phyloP scores from a whole-genome alignment of 2,329 filamentous ascomycete species.

The Helotiales sp. region DNA sequence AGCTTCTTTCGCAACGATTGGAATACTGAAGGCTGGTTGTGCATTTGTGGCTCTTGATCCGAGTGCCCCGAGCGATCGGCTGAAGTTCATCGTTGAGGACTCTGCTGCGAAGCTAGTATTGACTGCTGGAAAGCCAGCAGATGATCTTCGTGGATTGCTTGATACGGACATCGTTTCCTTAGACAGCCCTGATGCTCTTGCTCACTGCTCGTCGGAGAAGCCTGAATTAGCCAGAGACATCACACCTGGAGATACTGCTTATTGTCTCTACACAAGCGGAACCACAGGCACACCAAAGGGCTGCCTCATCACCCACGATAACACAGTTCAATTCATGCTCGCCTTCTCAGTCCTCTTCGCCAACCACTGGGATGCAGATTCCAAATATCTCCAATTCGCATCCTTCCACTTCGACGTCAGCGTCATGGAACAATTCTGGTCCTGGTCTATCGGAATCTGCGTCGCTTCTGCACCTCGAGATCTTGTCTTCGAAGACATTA shows the following conservation, averaged over 20 bases:
- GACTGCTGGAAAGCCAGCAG: slow-evolving; percentile 48
- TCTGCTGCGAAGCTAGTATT: slow-evolving; percentile 66
- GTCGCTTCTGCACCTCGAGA: slow-evolving; percentile 82
- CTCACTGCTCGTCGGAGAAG: slow-evolving; percentile 24
- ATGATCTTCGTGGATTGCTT: slow-evolving; percentile 36
- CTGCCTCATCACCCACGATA: slow-evolving; percentile 85
- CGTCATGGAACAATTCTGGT: slow-evolving; percentile 93
- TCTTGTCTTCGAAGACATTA: slow-evolving; percentile 80
- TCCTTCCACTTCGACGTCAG: slow-evolving; percentile 95
- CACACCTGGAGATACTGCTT: slow-evolving; percentile 30
- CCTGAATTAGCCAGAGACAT: slow-evolving; percentile 24
- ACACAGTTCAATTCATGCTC: slow-evolving; percentile 85
- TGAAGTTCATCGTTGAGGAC: slow-evolving; percentile 49
- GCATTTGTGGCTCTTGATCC: slow-evolving; percentile 42
- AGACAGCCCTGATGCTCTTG: slow-evolving; percentile 27
- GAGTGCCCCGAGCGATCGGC: slow-evolving; percentile 36
- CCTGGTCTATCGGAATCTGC: slow-evolving; percentile 86
- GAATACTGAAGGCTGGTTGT: slow-evolving; percentile 38
- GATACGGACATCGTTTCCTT: slow-evolving; percentile 25
- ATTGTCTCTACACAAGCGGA: slow-evolving; percentile 40
- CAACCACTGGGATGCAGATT: slow-evolving; percentile 70
- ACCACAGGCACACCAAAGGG: slow-evolving; percentile 41
- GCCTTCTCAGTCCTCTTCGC: slow-evolving; percentile 79
- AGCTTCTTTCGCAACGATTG: slow-evolving; percentile 38
- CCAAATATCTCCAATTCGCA: slow-evolving; percentile 89